Evolutionary conservation across 306 rosid species (phyloP).

Genomic region (Cucurbita argyrosperma): DNA sequence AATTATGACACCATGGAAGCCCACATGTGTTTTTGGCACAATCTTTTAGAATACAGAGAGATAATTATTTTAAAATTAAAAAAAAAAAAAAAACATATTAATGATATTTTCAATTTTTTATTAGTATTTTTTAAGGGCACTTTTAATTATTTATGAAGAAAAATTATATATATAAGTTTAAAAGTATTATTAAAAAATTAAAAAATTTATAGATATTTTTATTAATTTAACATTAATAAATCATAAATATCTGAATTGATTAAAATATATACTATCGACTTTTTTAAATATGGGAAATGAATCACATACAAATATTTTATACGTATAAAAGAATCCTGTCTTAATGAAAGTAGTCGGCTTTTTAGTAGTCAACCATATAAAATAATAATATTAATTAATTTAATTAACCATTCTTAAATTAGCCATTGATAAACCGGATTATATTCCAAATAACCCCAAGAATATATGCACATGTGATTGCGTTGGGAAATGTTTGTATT

Average conservation of each 20-base stretch:
- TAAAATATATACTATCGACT: no score
- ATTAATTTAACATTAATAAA: no score
- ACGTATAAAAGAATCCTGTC: neutral
- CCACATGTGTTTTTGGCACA: conserved; percentile 6
- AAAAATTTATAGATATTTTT: no score
- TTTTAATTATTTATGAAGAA: no score
- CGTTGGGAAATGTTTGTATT: conserved; percentile 2
- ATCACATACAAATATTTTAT: neutral
- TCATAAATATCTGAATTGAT: no score
- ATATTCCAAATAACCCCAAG: neutral
- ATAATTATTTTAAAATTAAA: neutral
- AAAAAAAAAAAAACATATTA: no score
- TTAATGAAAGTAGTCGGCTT: neutral
- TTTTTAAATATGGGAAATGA: neutral
- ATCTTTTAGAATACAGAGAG: neutral
- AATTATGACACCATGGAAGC: neutral
- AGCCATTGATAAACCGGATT: neutral
- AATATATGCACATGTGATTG: conserved; percentile 7
- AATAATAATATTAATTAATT: neutral
- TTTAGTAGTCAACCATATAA: neutral
- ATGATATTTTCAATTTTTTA: no score
- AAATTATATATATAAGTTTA: no score
- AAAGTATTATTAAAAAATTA: no score
- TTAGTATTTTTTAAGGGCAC: no score
- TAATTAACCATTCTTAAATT: neutral